Conservation (phyloP, 805 yeast species). For the Candida bentonensis region DNA sequence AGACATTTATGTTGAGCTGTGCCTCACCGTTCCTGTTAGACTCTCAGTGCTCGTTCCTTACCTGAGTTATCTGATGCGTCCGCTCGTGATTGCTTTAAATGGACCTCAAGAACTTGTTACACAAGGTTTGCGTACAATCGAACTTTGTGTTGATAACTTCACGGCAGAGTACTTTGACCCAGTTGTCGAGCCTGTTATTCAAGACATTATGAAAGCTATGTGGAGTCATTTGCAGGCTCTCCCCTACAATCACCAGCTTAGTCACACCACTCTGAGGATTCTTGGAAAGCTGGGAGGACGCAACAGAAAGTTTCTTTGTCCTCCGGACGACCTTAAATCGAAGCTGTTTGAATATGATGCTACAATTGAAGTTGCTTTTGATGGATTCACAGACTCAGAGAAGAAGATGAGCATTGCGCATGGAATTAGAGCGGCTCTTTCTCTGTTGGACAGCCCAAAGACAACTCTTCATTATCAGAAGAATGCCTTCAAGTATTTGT, state of each 20-base stretch:
- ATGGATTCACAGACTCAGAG: conserved; percentile 42
- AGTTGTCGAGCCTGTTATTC: conserved; percentile 88
- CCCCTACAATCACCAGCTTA: conserved; percentile 88
- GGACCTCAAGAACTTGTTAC: conserved; percentile 85
- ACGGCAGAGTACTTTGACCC: conserved; percentile 97
- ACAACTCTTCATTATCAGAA: conserved; percentile 49
- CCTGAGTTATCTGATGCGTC: conserved; percentile 74
- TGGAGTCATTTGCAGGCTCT: conserved; percentile 86
- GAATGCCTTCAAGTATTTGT: conserved; percentile 64
- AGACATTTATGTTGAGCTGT: conserved; percentile 86
- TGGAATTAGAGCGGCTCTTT: conserved; percentile 66
- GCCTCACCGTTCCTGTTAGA: conserved; percentile 91
- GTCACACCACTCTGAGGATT: conserved; percentile 86
- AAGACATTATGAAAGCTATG: conserved; percentile 83
- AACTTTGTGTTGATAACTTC: conserved; percentile 86
- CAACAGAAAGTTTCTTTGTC: conserved; percentile 70
- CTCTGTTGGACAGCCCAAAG: conserved; percentile 52
- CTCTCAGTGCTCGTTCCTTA: conserved; percentile 90
- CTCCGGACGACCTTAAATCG: conserved; percentile 53
- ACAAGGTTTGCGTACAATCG: conserved; percentile 90
- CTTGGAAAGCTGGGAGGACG: conserved; percentile 95
- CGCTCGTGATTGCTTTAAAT: conserved; percentile 78
- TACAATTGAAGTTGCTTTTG: conserved; percentile 51
- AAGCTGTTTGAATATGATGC: conserved; percentile 46
- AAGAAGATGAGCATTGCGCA: conserved; percentile 72